Evolutionary conservation across 805 yeast genomes (phyloP).

Genomic region (Cyberlindnera suaveolens): DNA sequence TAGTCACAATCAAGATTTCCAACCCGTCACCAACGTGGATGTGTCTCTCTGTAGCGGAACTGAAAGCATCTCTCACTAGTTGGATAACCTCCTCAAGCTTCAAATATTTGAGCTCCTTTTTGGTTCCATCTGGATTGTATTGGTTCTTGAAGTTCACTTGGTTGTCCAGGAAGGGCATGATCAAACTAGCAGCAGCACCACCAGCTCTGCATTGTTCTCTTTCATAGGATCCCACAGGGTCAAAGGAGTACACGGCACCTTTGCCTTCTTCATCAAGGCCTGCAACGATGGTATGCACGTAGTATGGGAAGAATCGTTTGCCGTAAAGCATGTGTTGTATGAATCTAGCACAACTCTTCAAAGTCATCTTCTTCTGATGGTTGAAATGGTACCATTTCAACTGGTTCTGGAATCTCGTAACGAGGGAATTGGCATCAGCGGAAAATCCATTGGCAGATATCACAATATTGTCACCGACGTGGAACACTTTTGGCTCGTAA

Average conservation of each 20-base stretch:
- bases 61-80: slow-evolving; percentile 88
- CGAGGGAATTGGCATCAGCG: slow-evolving; percentile 87
- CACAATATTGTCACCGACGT: slow-evolving; percentile 81
- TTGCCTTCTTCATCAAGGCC: slow-evolving; percentile 84
- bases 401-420: slow-evolving; percentile 58
- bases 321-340: slow-evolving; percentile 87
- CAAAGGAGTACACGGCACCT: slow-evolving; percentile 94
- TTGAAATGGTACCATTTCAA: slow-evolving; percentile 91
- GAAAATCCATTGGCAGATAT: slow-evolving; percentile 95
- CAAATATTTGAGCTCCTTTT: slow-evolving; percentile 57
- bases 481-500: slow-evolving; percentile 82
- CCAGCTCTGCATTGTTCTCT: slow-evolving; percentile 97
- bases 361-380: slow-evolving; percentile 64
- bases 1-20: slow-evolving; percentile 85
- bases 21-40: slow-evolving; percentile 97
- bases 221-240: slow-evolving; percentile 97
- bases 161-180: slow-evolving; percentile 96
- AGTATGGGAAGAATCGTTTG: slow-evolving; percentile 93
- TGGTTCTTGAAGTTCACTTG: slow-evolving; percentile 97
- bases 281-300: slow-evolving; percentile 90
- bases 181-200: slow-evolving; percentile 93
- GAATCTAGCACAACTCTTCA: slow-evolving; percentile 79
- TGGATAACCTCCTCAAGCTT: slow-evolving; percentile 78
- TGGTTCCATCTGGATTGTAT: slow-evolving; percentile 66
- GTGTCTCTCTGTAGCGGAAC: slow-evolving; percentile 97